Conservation (phyloP, 148 eudicot genomes). For the Amaranthus cruentus region DNA sequence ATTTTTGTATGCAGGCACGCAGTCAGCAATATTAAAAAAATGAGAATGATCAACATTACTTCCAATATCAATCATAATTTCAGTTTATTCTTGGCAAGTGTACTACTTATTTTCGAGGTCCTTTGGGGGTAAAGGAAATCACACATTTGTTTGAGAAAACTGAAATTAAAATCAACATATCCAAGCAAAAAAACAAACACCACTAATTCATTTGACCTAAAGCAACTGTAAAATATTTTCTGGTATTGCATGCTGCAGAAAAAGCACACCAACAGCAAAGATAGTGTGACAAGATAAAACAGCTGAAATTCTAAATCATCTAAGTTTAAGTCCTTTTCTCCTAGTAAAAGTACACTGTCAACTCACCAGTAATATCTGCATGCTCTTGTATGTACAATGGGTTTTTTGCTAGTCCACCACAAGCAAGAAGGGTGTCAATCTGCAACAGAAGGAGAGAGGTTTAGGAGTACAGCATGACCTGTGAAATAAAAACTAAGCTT, state of each 20-base stretch:
- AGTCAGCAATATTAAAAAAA: neutral
- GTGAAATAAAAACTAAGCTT: neutral
- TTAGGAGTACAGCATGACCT: conserved; percentile 1
- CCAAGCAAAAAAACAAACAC: neutral
- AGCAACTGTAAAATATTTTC: neutral
- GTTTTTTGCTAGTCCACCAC: conserved; percentile 95
- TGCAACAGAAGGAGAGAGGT: conserved; percentile 25
- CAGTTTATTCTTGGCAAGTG: neutral
- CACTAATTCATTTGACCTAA: neutral
- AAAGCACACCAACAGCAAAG: neutral
- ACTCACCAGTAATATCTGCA: conserved; percentile 89
- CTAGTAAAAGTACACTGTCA: conserved; percentile 17
- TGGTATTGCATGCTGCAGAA: neutral
- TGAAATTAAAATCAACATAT: neutral
- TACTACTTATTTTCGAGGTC: neutral
- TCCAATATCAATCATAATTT: neutral
- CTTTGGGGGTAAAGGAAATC: neutral
- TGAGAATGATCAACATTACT: neutral
- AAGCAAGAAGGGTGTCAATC: conserved; percentile 91
- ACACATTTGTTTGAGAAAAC: neutral
- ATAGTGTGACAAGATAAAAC: neutral
- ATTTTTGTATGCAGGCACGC: neutral
- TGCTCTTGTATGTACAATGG: conserved; percentile 89
- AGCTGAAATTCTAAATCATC: no score
- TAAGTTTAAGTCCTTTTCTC: no score